phyloP scores from a whole-genome alignment of 768 basidiomycete genomes.

The Astraeus odoratus region DNA sequence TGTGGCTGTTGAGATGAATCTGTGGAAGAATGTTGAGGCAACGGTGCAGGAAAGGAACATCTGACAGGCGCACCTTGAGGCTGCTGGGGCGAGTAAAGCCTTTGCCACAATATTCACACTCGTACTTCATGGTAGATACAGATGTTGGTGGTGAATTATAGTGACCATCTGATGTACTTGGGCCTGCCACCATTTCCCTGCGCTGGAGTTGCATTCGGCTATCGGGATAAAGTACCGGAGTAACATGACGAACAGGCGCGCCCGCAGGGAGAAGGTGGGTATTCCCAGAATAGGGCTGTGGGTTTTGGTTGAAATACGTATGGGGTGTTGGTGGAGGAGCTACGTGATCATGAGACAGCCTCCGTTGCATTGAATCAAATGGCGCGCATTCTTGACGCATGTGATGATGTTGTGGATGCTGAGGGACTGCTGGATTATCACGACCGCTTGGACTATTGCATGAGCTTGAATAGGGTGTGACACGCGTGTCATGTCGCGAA shows the following conservation, averaged over 20 bases:
- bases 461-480: conserved; percentile 9
- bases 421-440: conserved; percentile 18
- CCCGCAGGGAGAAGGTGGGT: conserved; percentile 9
- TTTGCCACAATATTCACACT: conserved; percentile 74
- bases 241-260: conserved; percentile 12
- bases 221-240: conserved; percentile 15
- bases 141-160: conserved; percentile 15
- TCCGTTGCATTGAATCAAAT: conserved; percentile 21
- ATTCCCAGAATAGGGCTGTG: conserved; percentile 16
- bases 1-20: conserved; percentile 84
- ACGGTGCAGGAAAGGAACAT: background rate
- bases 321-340: conserved; percentile 17
- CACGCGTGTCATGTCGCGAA: conserved; percentile 22
- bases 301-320: conserved; percentile 16
- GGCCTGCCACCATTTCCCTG: conserved; percentile 9
- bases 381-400: conserved; percentile 22
- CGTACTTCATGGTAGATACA: conserved; percentile 50
- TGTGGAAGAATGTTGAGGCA: conserved; percentile 22
- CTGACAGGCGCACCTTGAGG: conserved; percentile 48
- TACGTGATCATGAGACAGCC: conserved; percentile 23
- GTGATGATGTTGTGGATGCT: conserved; percentile 16
- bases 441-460: conserved; percentile 2
- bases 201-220: conserved; percentile 11
- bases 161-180: conserved; percentile 8
- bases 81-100: conserved; percentile 80